Conservation (phyloP, 2,329 filamentous ascomycete genomes). For the Colletotrichum gloeosporioides region DNA sequence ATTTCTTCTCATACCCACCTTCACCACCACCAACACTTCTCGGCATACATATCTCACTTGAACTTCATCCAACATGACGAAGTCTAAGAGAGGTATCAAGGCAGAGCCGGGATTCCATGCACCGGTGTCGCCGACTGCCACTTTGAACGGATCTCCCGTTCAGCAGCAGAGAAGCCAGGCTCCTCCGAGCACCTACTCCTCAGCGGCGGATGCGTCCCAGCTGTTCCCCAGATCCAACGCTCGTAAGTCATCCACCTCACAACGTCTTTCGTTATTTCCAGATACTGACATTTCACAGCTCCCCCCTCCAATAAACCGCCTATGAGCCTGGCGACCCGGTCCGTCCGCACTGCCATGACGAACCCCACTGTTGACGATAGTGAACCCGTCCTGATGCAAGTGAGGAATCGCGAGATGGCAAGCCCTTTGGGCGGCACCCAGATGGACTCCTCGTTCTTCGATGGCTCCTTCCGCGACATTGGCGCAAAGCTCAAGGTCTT, state of each 20-base stretch:
- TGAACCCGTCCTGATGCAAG: conserved; percentile 42
- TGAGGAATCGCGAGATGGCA: conserved; percentile 34
- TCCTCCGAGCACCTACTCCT: not conserved
- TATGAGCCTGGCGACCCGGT: not conserved
- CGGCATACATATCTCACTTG: not conserved
- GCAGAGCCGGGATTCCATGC: not conserved
- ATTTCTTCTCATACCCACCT: not conserved
- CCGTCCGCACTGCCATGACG: conserved; percentile 5
- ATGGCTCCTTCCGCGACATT: conserved; percentile 56
- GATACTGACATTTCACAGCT: conserved; percentile 27
- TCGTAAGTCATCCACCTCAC: conserved; percentile 32
- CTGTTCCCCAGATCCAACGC: conserved; percentile 39
- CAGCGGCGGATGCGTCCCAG: not conserved
- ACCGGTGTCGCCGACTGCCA: not conserved
- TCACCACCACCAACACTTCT: not conserved
- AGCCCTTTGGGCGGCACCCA: conserved; percentile 26
- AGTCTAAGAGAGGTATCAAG: conserved; percentile 14
- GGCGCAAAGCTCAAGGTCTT: conserved; percentile 68
- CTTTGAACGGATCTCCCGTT: not conserved
- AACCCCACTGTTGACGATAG: conserved; percentile 28
- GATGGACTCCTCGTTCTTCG: conserved; percentile 43
- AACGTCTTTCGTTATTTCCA: not conserved
- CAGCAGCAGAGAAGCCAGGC: not conserved
- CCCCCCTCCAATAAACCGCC: conserved; percentile 38
- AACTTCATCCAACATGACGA: not conserved